phyloP scores from a whole-genome alignment of 768 basidiomycete genomes.

The Hemileccinum rubropunctum region DNA sequence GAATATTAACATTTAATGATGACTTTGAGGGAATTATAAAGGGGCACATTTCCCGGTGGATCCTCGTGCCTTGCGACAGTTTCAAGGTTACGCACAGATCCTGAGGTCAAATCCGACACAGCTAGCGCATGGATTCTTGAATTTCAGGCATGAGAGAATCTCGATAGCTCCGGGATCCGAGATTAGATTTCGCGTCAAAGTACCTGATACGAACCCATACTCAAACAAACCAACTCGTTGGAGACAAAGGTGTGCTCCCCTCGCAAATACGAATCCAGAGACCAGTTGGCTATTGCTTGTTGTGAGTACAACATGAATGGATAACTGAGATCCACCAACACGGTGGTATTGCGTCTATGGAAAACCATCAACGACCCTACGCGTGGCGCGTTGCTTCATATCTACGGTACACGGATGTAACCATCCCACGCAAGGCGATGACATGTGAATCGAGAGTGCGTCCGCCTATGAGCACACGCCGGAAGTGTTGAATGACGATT shows the following conservation, averaged over 20 bases:
- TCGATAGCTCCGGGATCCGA: background rate
- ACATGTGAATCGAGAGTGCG: constrained; percentile 12
- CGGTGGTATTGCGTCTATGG: background rate
- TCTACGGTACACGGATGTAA: constrained; percentile 1
- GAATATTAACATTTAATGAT: too few species aligned
- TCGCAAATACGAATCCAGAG: too few species aligned
- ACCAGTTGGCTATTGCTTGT: too few species aligned
- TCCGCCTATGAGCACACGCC: background rate
- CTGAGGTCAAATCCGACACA: too few species aligned
- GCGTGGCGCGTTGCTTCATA: constrained; percentile 1
- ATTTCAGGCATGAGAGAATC: constrained; percentile 7
- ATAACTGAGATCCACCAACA: constrained; percentile 1
- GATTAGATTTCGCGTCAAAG: background rate
- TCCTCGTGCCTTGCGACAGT: background rate
- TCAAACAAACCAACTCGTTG: too few species aligned
- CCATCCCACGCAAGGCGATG: constrained; percentile 7
- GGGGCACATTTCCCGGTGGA: too few species aligned
- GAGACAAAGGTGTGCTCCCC: too few species aligned
- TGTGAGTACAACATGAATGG: too few species aligned
- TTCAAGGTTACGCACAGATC: background rate
- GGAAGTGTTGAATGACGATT: background rate
- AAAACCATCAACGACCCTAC: background rate
- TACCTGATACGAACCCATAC: too few species aligned
- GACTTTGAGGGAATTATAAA: too few species aligned
- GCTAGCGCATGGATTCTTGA: too few species aligned